Percentiles rank a stretch among this genome's conserved stretches.
These are phyloP conservation scores for Magnusiomyces suaveolens DNA, from an alignment of 1,139 yeast species.

Conservation along the genomic window DNA sequence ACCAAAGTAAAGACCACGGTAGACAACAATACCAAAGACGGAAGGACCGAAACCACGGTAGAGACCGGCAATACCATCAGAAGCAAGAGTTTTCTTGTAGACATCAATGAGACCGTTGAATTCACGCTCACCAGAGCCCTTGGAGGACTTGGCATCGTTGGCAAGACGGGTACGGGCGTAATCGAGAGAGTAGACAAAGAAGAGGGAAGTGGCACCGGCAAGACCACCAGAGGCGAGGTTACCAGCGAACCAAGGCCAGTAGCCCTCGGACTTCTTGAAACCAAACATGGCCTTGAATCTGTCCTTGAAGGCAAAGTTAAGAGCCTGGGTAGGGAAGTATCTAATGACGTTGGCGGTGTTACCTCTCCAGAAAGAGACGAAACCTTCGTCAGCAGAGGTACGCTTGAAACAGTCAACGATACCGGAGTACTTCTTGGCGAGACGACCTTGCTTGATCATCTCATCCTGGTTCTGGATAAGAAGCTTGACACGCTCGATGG, in stretches of 20 bases:
- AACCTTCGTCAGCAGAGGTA: slow-evolving; percentile 65
- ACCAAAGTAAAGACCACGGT: slow-evolving; percentile 82
- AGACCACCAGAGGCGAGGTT: slow-evolving; percentile 78
- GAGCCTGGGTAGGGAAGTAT: slow-evolving; percentile 80
- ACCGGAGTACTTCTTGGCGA: slow-evolving; percentile 56
- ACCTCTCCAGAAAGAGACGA: slow-evolving; percentile 72
- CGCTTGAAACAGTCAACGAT: slow-evolving; percentile 63
- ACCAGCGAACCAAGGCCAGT: slow-evolving; percentile 67
- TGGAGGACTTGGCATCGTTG: slow-evolving; percentile 66
- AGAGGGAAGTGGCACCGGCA: slow-evolving; percentile 70
- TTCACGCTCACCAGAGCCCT: slow-evolving; percentile 57
- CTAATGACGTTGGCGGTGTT: slow-evolving; percentile 78
- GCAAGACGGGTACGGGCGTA: slow-evolving; percentile 81
- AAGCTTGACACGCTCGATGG: slow-evolving; percentile 74
- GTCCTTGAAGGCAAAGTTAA: slow-evolving; percentile 79
- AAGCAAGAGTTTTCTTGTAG: slow-evolving; percentile 63
- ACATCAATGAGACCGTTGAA: slow-evolving; percentile 72
- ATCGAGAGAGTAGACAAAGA: slow-evolving; percentile 71
- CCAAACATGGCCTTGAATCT: slow-evolving; percentile 70
- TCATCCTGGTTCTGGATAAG: slow-evolving; percentile 78
- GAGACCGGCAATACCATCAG: slow-evolving; percentile 73
- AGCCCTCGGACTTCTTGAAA: slow-evolving; percentile 57
- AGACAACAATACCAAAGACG: slow-evolving; percentile 68
- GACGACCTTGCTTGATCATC: slow-evolving; percentile 76
- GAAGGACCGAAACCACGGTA: slow-evolving; percentile 83